Base-by-base conservation (phyloP, 31 red algal species). In the Odonthalia washingtoniensis region DNA sequence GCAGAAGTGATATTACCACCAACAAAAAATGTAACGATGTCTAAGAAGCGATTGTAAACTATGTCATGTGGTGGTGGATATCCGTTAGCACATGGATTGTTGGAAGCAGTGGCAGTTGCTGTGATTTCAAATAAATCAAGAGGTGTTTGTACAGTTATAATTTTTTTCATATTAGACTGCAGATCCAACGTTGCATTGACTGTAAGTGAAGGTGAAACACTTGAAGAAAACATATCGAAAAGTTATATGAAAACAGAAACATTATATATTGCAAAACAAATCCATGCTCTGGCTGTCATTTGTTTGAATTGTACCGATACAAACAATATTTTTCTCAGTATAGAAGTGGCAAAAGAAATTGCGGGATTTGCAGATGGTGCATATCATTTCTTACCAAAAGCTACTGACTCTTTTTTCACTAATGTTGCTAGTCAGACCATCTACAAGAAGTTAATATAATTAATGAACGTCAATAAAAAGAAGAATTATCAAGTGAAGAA, bases 311-410 rank as follows among this genome's bases (percentile, higher is more conserved):
- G 90, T 46, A 94, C 96, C 35, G 97, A 98, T 73, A 98, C 93
- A 3, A 91, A 98, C 72, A 95, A 96, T 72, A 95, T 94, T 52
- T 98, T 98, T 91, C 91, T 98, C 37, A 90, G 85, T 61, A 98
- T 91, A 17, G 97, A 94, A 38, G 57, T 96, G 39, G 97, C 97
- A 18, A 96, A 94, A 42, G 94, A 98, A 61, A 75, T 98, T 76
- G 97, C 97, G 14, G 69, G 84, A 0, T 62, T 42, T 40, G 97
- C 94, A 5, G 75, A 87, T 30, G 97, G 97, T 41, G 80, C 85
- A 64, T 98, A 98, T 80, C 90, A 95, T 60, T 94, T 89, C 65
- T 76, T 98, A 49, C 97, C 97, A 12, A 95, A 95, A 45, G 97
- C 94, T 16, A 94, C 94, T 21, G 94, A 96, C 65, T 87, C 88